These are phyloP conservation scores for Camillea tinctor DNA, from an alignment of 2,329 filamentous ascomycete genomes.

Conservation along the genomic window DNA sequence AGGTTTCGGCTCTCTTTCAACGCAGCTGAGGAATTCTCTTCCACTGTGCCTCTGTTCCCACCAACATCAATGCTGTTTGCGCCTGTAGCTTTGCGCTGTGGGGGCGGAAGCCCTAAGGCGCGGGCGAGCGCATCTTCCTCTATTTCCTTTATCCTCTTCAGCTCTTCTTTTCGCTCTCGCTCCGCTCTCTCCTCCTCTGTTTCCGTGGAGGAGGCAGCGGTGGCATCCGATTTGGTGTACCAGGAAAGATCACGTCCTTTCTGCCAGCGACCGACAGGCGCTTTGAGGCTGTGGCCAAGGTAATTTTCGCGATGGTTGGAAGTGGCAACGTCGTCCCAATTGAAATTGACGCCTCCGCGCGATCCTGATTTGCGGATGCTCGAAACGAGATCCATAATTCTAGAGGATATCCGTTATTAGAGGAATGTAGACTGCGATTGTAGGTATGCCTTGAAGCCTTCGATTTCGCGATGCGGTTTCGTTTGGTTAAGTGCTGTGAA, in stretches of 20 bases:
- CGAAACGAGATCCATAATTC: slow-evolving; percentile 83
- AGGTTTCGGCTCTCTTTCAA: slow-evolving; percentile 17
- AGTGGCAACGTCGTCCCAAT: slow-evolving; percentile 89
- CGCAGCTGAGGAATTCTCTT: slow-evolving; percentile 13
- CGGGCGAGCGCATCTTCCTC: slow-evolving; percentile 88
- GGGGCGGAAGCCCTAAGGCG: slow-evolving; percentile 76
- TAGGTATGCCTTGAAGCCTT: not conserved
- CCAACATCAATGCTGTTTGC: slow-evolving; percentile 68
- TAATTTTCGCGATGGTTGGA: slow-evolving; percentile 86
- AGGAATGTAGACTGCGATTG: not conserved
- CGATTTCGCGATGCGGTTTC: not conserved
- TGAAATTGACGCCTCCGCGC: slow-evolving; percentile 92
- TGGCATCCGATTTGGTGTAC: slow-evolving; percentile 60
- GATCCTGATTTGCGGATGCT: slow-evolving; percentile 89
- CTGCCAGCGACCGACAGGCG: slow-evolving; percentile 89
- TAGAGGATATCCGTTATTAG: not conserved
- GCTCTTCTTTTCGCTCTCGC: slow-evolving; percentile 70
- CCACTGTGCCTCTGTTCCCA: slow-evolving; percentile 32
- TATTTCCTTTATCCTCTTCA: slow-evolving; percentile 75
- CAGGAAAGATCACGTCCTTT: slow-evolving; percentile 67
- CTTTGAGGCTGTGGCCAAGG: slow-evolving; percentile 88
- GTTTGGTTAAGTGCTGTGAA: too few species aligned
- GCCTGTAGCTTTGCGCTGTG: slow-evolving; percentile 56
- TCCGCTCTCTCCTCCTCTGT: slow-evolving; percentile 58
- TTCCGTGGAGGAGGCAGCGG: slow-evolving; percentile 51